Evolutionary conservation across 2,329 filamentous ascomycete genomes (phyloP).

Genomic region (Alternaria triticina): DNA sequence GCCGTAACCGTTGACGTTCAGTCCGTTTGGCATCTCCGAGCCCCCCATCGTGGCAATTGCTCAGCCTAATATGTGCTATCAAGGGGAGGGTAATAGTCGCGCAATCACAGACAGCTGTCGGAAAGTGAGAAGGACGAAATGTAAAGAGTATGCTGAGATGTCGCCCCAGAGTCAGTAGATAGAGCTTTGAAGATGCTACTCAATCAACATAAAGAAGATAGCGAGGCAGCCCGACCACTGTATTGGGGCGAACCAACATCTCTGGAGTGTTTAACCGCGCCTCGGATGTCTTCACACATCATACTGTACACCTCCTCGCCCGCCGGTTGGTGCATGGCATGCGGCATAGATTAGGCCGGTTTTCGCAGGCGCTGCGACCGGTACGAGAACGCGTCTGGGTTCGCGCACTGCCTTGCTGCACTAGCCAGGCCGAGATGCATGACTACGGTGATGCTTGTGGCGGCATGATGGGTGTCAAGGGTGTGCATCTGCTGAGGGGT

Average conservation of each 20-base stretch:
- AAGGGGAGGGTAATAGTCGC: neutral
- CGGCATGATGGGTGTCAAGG: neutral
- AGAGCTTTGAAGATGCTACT: slow-evolving; percentile 1
- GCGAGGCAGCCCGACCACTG: slow-evolving; percentile 22
- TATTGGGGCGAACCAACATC: slow-evolving; percentile 10
- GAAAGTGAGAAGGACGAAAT: neutral
- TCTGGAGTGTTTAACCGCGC: slow-evolving; percentile 41
- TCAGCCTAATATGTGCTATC: neutral
- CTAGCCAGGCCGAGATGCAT: slow-evolving; percentile 11
- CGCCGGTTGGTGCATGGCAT: slow-evolving; percentile 13
- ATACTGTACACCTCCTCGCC: neutral
- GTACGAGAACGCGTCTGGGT: slow-evolving; percentile 6
- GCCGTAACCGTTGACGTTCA: slow-evolving; percentile 37
- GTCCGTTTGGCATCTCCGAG: slow-evolving; percentile 35
- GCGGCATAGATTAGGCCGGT: slow-evolving; percentile 18
- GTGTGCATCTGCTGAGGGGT: slow-evolving; percentile 18
- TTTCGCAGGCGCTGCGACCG: neutral
- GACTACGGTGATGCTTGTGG: slow-evolving; percentile 12
- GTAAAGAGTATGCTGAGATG: neutral
- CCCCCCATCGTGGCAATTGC: slow-evolving; percentile 29
- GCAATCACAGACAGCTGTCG: neutral
- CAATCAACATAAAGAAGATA: neutral
- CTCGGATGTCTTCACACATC: slow-evolving; percentile 18
- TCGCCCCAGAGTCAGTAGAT: neutral
- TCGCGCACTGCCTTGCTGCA: slow-evolving; percentile 10